These are phyloP conservation scores for Tuber umbilicatum DNA, from an alignment of 495 filamentous ascomycete genomes.

Conservation along the genomic window DNA sequence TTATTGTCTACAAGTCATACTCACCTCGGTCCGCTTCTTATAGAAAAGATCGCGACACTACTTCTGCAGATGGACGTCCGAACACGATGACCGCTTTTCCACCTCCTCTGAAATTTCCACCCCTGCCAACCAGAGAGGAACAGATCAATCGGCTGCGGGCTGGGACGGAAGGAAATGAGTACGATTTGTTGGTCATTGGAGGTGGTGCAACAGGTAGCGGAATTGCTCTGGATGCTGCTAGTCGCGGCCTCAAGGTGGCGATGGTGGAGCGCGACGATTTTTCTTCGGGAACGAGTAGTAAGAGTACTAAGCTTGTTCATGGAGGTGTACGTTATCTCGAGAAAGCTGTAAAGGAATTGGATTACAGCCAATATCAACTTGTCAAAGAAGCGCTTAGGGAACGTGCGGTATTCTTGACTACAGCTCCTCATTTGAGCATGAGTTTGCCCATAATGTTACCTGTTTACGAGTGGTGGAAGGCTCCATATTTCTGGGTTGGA, in stretches of 20 bases:
- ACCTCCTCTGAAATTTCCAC: slow-evolving; percentile 61
- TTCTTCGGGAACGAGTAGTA: slow-evolving; percentile 84
- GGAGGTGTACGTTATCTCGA: slow-evolving; percentile 94
- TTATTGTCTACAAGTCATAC: slow-evolving; percentile 35
- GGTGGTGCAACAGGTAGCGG: slow-evolving; percentile 88
- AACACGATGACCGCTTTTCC: slow-evolving; percentile 39
- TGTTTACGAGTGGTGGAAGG: slow-evolving; percentile 93
- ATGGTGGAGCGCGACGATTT: slow-evolving; percentile 96
- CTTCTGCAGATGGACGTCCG: slow-evolving; percentile 9
- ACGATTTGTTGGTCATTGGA: slow-evolving; percentile 88
- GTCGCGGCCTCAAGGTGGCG: slow-evolving; percentile 85
- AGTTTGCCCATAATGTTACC: slow-evolving; percentile 99
- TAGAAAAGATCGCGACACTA: slow-evolving; percentile 15
- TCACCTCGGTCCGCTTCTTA: slow-evolving; percentile 27
- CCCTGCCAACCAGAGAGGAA: slow-evolving; percentile 54
- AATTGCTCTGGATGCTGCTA: slow-evolving; percentile 89
- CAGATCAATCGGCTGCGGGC: slow-evolving; percentile 46
- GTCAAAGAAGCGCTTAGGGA: slow-evolving; percentile 94
- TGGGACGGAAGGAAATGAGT: slow-evolving; percentile 48
- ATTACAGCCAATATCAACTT: slow-evolving; percentile 89
- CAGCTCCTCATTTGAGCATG: slow-evolving; percentile 85
- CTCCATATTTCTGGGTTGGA: slow-evolving; percentile 93
- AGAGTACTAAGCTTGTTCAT: slow-evolving; percentile 95
- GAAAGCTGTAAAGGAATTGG: slow-evolving; percentile 93
- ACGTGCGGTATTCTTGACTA: slow-evolving; percentile 91